Evolutionary conservation across 768 basidiomycete species (phyloP).

Genomic region (Kwoniella heveanensis): DNA sequence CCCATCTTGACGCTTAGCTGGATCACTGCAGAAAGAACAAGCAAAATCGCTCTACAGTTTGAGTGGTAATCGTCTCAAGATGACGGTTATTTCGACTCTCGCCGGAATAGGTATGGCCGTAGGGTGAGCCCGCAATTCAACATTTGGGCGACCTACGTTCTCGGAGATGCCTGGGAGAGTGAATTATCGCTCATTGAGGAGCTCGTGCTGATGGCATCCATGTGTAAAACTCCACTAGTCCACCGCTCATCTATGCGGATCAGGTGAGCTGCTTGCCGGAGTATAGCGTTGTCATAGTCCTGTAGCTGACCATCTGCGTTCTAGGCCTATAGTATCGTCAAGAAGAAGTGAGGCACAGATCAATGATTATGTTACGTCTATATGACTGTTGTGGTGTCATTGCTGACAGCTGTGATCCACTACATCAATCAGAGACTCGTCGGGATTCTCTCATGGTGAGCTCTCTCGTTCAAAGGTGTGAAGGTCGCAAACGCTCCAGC

Average conservation of each 20-base stretch:
- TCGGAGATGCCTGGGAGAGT: too few species aligned
- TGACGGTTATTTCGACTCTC: constrained; percentile 21
- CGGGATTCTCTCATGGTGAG: constrained; percentile 54
- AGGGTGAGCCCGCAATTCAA: constrained; percentile 25
- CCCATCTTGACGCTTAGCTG: too few species aligned
- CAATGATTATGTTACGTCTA: neutral
- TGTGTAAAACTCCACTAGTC: too few species aligned
- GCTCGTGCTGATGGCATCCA: neutral
- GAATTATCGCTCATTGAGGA: too few species aligned
- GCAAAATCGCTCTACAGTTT: too few species aligned
- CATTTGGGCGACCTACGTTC: too few species aligned
- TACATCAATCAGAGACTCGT: constrained; percentile 47
- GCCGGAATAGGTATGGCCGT: constrained; percentile 40
- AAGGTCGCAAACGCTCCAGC: too few species aligned
- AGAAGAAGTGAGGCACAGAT: constrained; percentile 45
- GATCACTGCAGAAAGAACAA: too few species aligned
- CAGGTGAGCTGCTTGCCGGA: constrained; percentile 44
- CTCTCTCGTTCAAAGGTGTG: too few species aligned
- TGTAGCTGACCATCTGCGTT: constrained; percentile 17
- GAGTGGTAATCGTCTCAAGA: neutral
- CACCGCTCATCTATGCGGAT: constrained; percentile 54
- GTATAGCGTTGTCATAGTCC: too few species aligned
- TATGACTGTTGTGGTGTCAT: too few species aligned
- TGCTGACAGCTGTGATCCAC: neutral
- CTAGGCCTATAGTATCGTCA: constrained; percentile 51